Evolutionary conservation across 2,329 filamentous ascomycete genomes (phyloP).

Genomic region (Cladophialophora bantiana): DNA sequence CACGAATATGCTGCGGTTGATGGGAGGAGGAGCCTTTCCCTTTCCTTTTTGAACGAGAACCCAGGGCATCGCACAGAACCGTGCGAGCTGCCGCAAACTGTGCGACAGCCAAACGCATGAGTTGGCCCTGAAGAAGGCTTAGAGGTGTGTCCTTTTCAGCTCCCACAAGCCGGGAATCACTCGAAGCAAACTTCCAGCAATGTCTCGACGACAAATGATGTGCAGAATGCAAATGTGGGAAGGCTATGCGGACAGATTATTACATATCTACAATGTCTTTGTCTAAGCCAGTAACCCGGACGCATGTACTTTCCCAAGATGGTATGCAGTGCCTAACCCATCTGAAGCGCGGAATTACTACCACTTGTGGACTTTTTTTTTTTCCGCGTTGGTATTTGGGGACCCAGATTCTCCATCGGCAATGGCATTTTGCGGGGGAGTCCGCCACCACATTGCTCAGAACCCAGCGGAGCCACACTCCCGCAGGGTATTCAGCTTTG

Average conservation of each 20-base stretch:
- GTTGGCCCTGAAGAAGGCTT: neutral
- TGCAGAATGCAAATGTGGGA: constrained; percentile 6
- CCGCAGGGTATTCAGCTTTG: neutral
- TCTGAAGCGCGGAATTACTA: constrained; percentile 2
- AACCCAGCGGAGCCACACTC: neutral
- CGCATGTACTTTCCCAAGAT: constrained; percentile 19
- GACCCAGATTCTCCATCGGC: neutral
- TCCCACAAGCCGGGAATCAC: neutral
- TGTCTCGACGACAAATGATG: neutral
- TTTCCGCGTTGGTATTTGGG: no score
- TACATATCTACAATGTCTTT: neutral
- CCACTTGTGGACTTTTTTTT: neutral
- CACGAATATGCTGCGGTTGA: neutral
- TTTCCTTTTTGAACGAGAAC: neutral
- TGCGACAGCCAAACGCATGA: neutral
- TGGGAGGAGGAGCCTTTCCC: neutral
- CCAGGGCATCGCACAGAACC: neutral
- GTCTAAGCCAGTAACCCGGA: constrained; percentile 2
- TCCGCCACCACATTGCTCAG: neutral
- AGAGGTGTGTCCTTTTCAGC: neutral
- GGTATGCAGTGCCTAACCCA: constrained; percentile 8
- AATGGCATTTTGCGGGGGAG: neutral
- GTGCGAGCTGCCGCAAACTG: neutral
- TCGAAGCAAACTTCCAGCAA: neutral
- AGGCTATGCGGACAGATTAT: constrained; percentile 5